Evolutionary conservation across 441 rosid species (phyloP), one percentile per base, ranked within the genome.

Genomic region (Populus hybrid): DNA sequence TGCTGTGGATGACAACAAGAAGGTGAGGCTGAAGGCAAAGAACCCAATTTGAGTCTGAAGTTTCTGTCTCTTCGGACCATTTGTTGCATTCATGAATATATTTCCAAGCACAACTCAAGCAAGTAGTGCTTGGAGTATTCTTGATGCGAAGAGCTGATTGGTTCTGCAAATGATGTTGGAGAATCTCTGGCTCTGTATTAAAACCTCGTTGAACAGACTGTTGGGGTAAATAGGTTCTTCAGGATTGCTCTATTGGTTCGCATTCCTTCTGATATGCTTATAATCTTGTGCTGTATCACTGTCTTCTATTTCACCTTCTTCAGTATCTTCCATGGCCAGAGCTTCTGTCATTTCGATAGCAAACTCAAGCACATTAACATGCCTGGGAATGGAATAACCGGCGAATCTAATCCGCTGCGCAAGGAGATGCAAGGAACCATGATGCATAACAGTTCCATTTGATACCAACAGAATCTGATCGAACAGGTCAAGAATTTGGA

Each of bases 1-100:
- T 2, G 94, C 90, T 69, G 94, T 90, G 67, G 92, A 86, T 35
- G 98, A 90, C 73, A 93, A 89, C 71, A 88, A 91, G 80, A 93
- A 90, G 19, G 94, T 90, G 81, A 91, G 92, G 16, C 91, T 90
- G 78, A 93, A 93, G 14, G 96, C 97, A 68, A 91, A 93, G 32
- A 93, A 88, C 34, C 97, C 97, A 40, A 83, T 86, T 77, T 92
- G 83, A 72, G 86, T 93, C 88, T 77, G 87, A 80, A 28, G 90
- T 85, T 18, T 92, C 89, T 80, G 78, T 82, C 78, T 87, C 86
- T 72, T 84, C 78, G 42, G 64, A 77, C 38, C 93, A 89, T 36
- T 88, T 78, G 69, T 85, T 85, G 53, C 79, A 40, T 84, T 79
- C 83, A 87, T 86, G 82, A 89, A 92, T 75, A 92, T 88, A 2